These are phyloP conservation scores for Clonostachys byssicola DNA, from an alignment of 2,329 filamentous ascomycete species.

Conservation along the genomic window DNA sequence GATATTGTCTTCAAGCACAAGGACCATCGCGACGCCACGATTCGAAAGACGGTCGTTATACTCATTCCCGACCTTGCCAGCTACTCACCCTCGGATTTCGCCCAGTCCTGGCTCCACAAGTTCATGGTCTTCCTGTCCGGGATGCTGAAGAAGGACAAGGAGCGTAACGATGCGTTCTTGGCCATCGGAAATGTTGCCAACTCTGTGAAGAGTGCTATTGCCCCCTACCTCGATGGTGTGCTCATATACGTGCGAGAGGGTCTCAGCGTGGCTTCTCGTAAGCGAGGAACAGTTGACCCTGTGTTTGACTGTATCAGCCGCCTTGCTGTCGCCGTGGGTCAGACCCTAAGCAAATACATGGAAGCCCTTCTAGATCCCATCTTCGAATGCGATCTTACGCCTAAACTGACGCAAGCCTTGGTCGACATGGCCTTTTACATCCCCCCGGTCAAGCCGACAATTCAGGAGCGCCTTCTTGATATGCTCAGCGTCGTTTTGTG, in stretches of 20 bases:
- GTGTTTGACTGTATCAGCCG: constrained; percentile 98
- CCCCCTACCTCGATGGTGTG: constrained; percentile 91
- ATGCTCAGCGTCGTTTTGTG: constrained; percentile 93
- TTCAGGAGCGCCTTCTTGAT: constrained; percentile 90
- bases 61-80: constrained; percentile 90
- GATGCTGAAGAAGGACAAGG: constrained; percentile 92
- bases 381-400: constrained; percentile 91
- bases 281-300: constrained; percentile 63
- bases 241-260: constrained; percentile 91
- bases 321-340: constrained; percentile 89
- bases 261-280: constrained; percentile 72
- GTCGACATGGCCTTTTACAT: constrained; percentile 99
- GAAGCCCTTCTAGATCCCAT: constrained; percentile 92
- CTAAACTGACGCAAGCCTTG: constrained; percentile 88
- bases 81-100: constrained; percentile 89
- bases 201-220: constrained; percentile 91
- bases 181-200: constrained; percentile 96
- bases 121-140: constrained; percentile 96
- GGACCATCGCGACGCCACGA: constrained; percentile 84
- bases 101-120: constrained; percentile 80
- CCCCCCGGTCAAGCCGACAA: constrained; percentile 85
- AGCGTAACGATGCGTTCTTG: constrained; percentile 89
- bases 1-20: constrained; percentile 91
- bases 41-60: constrained; percentile 83
- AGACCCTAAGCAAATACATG: constrained; percentile 98